These are phyloP conservation scores for Tricladium varicosporioides DNA, from an alignment of 2,329 filamentous ascomycete species.

Conservation along the genomic window DNA sequence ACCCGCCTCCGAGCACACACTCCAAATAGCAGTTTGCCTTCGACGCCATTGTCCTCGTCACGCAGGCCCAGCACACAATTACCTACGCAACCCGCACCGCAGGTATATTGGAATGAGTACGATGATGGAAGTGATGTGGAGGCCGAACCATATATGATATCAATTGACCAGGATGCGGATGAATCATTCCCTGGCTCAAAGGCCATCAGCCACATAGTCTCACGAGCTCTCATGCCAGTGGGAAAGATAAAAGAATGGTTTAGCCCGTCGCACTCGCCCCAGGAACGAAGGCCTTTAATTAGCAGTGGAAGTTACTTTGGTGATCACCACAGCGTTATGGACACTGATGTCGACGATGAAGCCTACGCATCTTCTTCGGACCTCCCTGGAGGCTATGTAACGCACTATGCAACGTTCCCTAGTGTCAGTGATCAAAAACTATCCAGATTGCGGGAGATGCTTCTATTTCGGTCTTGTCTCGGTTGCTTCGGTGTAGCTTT, in stretches of 20 bases:
- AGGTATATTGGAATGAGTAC: constrained; percentile 80
- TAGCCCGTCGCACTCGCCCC: constrained; percentile 27
- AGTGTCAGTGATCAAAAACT: constrained; percentile 51
- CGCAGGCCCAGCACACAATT: constrained; percentile 21
- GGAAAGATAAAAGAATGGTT: constrained; percentile 54
- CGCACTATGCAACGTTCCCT: constrained; percentile 53
- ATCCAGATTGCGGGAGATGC: constrained; percentile 49
- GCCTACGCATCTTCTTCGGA: constrained; percentile 50
- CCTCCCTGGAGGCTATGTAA: constrained; percentile 50
- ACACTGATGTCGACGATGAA: constrained; percentile 45
- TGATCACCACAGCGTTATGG: constrained; percentile 23
- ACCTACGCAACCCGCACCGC: constrained; percentile 9
- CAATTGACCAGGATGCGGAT: constrained; percentile 67
- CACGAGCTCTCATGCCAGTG: constrained; percentile 43
- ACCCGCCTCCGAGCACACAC: constrained; percentile 43
- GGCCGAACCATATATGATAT: constrained; percentile 67
- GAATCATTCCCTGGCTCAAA: constrained; percentile 54
- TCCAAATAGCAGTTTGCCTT: constrained; percentile 28
- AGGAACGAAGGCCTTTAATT: constrained; percentile 27
- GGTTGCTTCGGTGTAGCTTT: constrained; percentile 58
- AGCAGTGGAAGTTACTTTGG: constrained; percentile 25
- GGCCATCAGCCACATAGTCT: constrained; percentile 50
- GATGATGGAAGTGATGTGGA: constrained; percentile 72
- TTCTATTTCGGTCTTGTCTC: constrained; percentile 53
- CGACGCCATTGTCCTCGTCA: constrained; percentile 20